Evolutionary conservation across 352 stramenopile genomes (phyloP), one percentile per base, ranked within the genome.

Genomic region (Achlya hypogyna): DNA sequence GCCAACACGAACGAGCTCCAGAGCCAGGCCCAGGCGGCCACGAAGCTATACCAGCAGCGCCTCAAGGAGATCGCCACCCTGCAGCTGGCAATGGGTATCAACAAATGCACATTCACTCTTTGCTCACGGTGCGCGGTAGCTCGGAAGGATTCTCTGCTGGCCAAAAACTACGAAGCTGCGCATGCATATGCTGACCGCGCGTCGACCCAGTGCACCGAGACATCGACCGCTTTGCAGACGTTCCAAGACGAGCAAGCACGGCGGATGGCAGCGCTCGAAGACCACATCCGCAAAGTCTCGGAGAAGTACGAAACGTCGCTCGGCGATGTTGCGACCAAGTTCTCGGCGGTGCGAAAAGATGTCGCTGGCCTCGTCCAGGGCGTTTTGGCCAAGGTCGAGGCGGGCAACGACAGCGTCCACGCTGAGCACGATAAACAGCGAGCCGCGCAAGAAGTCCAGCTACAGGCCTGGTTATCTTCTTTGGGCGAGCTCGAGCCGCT

Each of bases 1-100:
- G 40, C 4, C 34, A 71, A 76, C 18, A 69, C 75, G 40, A 64
- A 51, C 4, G 22, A 54, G 23, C 38, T 77, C 4, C 27, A 72
- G 22, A 18, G 69, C 16, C 18, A 56, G n/a, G 70, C 72, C 6
- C 38, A 73, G 35, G 28, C 71, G 12, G 52, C 23, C n/a, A 73
- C 72, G 1, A 58, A 67, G 22, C 20, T 31, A 20, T 20, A 71
- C 16, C 69, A 72, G 10, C 27, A 69, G 5, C 31, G 23, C n/a
- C 45, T 65, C 3, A 10, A 25, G 14, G 56, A 74, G n/a, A 65
- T 71, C 20, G 32, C 27, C 4, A 34, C 29, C 22, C 68, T 75
- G 18, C 54, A 74, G 28, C 31, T 6, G n/a, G 45, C 31, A 4
- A 14, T 74, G n/a, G 52, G 69, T 32, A 66, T 42, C 23, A 40